These are phyloP conservation scores for Taphrina confusa DNA, from an alignment of 1,139 yeast genomes.

Conservation along the genomic window DNA sequence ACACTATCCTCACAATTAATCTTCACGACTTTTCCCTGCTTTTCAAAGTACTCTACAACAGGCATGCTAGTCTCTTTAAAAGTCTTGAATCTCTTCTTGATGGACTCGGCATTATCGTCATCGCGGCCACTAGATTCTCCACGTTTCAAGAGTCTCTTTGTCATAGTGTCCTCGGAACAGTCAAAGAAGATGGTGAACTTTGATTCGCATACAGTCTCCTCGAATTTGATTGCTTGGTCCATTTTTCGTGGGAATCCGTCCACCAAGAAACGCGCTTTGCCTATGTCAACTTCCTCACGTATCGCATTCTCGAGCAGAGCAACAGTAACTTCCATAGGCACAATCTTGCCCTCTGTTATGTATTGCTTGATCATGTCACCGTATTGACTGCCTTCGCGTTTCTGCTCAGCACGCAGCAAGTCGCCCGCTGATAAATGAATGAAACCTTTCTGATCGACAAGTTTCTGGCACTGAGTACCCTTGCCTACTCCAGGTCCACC, in stretches of 20 bases:
- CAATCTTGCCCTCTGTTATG: slow-evolving; percentile 85
- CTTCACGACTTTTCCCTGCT: slow-evolving; percentile 73
- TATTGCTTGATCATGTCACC: slow-evolving; percentile 82
- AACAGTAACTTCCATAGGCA: slow-evolving; percentile 93
- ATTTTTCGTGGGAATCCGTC: slow-evolving; percentile 98
- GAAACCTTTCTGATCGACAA: slow-evolving; percentile 77
- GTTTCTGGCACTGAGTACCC: slow-evolving; percentile 90
- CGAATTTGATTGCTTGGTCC: slow-evolving; percentile 96
- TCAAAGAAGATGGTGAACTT: slow-evolving; percentile 85
- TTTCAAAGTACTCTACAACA: slow-evolving; percentile 79
- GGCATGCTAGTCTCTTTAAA: slow-evolving; percentile 93
- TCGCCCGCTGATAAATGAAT: slow-evolving; percentile 95
- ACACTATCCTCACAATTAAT: slow-evolving; percentile 78
- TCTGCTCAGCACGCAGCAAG: slow-evolving; percentile 86
- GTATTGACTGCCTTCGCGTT: slow-evolving; percentile 74
- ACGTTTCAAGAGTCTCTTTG: slow-evolving; percentile 78
- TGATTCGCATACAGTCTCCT: slow-evolving; percentile 60
- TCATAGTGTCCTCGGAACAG: slow-evolving; percentile 89
- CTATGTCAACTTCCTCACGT: slow-evolving; percentile 51
- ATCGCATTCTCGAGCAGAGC: slow-evolving; percentile 82
- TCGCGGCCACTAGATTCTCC: slow-evolving; percentile 93
- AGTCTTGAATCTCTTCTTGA: slow-evolving; percentile 81
- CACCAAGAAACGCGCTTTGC: slow-evolving; percentile 67
- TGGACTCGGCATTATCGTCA: slow-evolving; percentile 90
- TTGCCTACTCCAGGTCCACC: slow-evolving; percentile 87